phyloP scores from a whole-genome alignment of 1,284 basidiomycete genomes.

The Ustilago shanxiensis region DNA sequence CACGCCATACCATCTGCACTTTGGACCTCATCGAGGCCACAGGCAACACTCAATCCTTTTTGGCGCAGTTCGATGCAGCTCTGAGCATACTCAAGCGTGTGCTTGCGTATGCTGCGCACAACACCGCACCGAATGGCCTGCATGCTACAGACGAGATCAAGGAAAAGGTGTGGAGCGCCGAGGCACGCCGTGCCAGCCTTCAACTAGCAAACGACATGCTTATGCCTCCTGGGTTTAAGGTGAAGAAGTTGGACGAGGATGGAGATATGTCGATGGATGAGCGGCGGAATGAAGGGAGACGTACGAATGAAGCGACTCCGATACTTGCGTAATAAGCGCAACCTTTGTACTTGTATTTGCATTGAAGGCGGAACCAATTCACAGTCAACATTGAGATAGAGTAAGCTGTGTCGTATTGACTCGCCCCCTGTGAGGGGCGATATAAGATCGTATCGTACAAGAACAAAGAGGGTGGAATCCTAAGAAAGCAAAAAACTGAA shows the following conservation, averaged over 20 bases:
- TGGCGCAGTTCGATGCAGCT: slow-evolving; percentile 18
- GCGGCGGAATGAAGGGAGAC: background rate
- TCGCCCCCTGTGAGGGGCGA: background rate
- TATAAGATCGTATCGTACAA: slow-evolving; percentile 4
- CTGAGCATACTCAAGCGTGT: slow-evolving; percentile 36
- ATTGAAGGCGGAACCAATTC: background rate
- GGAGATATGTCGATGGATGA: slow-evolving; percentile 3
- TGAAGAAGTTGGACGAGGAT: background rate
- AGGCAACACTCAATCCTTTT: slow-evolving; percentile 3
- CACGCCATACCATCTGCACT: slow-evolving; percentile 25
- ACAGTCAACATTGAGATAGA: too few species aligned
- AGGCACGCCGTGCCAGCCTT: slow-evolving; percentile 10
- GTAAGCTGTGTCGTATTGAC: slow-evolving; percentile 4
- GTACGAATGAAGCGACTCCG: background rate
- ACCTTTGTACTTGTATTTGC: slow-evolving; percentile 3
- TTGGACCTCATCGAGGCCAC: slow-evolving; percentile 33
- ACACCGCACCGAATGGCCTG: slow-evolving; percentile 13
- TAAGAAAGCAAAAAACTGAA: background rate
- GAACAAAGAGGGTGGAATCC: background rate
- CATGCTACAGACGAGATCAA: slow-evolving; percentile 18
- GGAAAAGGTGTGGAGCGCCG: slow-evolving; percentile 10
- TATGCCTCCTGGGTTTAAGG: background rate
- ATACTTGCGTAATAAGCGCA: background rate
- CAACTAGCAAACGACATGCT: background rate
- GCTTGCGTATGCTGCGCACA: slow-evolving; percentile 14